Conservation (phyloP, 257 asterid species). For the Perilla frutescens region DNA sequence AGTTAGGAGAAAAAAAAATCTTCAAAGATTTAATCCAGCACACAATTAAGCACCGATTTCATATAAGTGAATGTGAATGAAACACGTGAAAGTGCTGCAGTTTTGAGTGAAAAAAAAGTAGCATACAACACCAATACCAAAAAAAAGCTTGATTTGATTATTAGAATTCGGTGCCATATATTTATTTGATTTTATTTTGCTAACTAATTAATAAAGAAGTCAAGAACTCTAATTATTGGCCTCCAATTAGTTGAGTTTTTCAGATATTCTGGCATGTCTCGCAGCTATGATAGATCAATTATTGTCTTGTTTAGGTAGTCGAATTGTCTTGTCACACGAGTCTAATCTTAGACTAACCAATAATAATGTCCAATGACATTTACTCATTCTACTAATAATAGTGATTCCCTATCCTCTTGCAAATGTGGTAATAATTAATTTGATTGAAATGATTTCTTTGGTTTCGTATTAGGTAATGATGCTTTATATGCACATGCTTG, state of each 20-base stretch:
- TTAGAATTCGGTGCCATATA: constrained; percentile 12
- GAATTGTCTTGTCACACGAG: constrained; percentile 35
- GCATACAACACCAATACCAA: background rate
- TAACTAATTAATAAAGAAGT: constrained; percentile 6
- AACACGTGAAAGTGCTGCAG: constrained; percentile 21
- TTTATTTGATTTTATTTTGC: background rate
- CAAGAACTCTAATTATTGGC: constrained; percentile 32
- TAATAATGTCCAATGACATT: constrained; percentile 22
- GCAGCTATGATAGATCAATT: constrained; percentile 34
- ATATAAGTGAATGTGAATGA: constrained; percentile 15
- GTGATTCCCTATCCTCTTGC: constrained; percentile 1
- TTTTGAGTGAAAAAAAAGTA: background rate
- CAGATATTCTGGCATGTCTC: constrained; percentile 24
- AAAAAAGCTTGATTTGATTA: constrained; percentile 1
- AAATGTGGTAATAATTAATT: constrained; percentile 9
- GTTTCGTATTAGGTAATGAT: constrained; percentile 19
- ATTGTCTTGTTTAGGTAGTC: constrained; percentile 35
- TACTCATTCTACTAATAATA: constrained; percentile 12
- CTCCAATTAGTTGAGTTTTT: constrained; percentile 27
- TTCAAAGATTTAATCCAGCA: background rate
- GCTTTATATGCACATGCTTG: constrained; percentile 25
- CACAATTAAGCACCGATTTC: background rate
- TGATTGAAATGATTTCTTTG: constrained; percentile 15
- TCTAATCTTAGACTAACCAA: constrained; percentile 23
- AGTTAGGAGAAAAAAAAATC: background rate